Base-by-base conservation (phyloP, 257 asterid species). In the Nicotiana otophora region DNA sequence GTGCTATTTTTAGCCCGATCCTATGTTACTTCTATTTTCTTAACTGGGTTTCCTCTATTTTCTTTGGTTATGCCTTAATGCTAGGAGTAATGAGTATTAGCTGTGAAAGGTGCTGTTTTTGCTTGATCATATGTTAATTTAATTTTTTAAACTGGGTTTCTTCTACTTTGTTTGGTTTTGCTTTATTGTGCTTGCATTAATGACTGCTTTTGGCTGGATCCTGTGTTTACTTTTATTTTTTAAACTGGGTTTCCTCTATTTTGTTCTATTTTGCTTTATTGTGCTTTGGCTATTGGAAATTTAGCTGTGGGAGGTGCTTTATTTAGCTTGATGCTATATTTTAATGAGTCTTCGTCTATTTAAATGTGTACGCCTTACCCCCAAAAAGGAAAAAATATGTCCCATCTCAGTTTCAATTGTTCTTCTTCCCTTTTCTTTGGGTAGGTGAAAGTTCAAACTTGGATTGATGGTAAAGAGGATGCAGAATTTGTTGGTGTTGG, bases 381-480 rank as follows among this genome's bases (percentile, higher is more conserved):
- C 48, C 0, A 1, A 7, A 39, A 7, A 7, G 30, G 14, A 63
- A 63, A 28, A 63, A 12, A 11, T 26, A 26, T n/a, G 57, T 39
- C n/a, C 58, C 20, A n/a, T 42, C 34, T 11, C 28, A 39, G 34
- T n/a, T 39, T 30, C 77, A 69, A 4, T 39, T 69, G 10, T 39
- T 69, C 19, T 4, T 26, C 5, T 10, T 11, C 10, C 69, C 3
- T 72, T 70, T 70, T 70, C 53, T 78, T 30, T 39, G 36, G 67
- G 83, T 83, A 95, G 99, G 98, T 95, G 39, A 95, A 95, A 93
- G 91, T 95, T 85, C 99, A 92, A 86, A 93, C 96, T 78, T 95
- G 97, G 97, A 90, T 95, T 51, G 88, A 95, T 77, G 99, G 92
- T 17, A 53, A 80, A 75, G 98, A 95, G 87, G 91, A 91, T 7